Evolutionary conservation across 345 rosid species (phyloP), one percentile per base, ranked within the genome.

Genomic region (Excoecaria agallocha): DNA sequence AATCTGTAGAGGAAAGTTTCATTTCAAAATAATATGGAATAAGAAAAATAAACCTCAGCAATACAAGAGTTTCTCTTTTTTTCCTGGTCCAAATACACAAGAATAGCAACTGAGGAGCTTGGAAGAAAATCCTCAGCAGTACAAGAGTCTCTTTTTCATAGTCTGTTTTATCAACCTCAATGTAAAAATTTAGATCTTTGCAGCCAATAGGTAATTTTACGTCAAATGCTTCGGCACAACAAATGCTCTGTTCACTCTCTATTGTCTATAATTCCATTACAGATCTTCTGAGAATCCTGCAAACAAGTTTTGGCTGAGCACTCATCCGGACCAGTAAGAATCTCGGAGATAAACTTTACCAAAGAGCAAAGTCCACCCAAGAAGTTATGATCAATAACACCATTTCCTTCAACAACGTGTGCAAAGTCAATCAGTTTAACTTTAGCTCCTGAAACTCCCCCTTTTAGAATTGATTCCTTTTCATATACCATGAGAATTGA

Each of bases 371-470:
- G 89, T 49, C 98, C 98, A 45, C 99, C 99, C 79, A 93, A 76
- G 88, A 92, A 93, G 84, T 95, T 95, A 77, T 93, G 98, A 86
- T 95, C 97, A 25, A 95, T 91, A 71, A 90, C 86, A 24, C 92
- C 99, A n/a, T 66, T 77, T 49, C 91, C 97, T 69, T 93, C 99
- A 72, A 77, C 41, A 65, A 90, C 94, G 81, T 95, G 99, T 69
- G 99, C 97, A 76, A 95, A 95, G 87, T 95, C 99, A 46, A 95
- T 81, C 51, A 96, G 98, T 78, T 90, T 93, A 12, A 91, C 84
- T 81, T 77, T 77, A 30, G 87, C 84, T 38, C 80, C 71, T 65
- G 84, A 71, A 69, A 71, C 81, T 60, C 43, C 70, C 60, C 87
- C 89, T 6, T 77, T 67, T 68, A 83, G 58, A 43, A 82, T 22